Percentiles rank a stretch among this genome's conserved stretches.
Conservation (phyloP, 148 eudicot species). For the Polygonum maritimum region DNA sequence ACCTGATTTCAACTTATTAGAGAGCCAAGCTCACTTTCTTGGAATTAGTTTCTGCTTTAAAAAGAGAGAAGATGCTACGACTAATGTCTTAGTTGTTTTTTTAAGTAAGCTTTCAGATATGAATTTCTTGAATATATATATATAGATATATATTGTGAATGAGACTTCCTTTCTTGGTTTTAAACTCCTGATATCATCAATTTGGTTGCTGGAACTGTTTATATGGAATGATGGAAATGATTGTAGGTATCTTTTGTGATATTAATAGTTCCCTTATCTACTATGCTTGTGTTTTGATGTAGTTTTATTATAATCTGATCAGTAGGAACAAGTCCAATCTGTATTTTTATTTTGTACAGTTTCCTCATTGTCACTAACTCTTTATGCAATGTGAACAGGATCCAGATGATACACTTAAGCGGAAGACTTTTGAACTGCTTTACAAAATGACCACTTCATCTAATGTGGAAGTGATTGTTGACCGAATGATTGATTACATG, state of each 20-base stretch:
- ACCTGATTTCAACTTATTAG: neutral
- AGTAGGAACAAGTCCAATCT: neutral
- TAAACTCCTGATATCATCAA: neutral
- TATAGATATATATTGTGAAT: neutral
- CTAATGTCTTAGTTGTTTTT: neutral
- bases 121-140: too few relatives aligned
- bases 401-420: constrained; percentile 95
- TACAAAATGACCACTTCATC: constrained; percentile 95
- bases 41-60: neutral
- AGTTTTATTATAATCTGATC: neutral
- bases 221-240: neutral
- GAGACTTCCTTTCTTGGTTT: neutral
- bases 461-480: constrained; percentile 95
- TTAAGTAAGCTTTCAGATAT: neutral
- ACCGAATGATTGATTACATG: constrained; percentile 95
- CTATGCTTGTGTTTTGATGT: neutral
- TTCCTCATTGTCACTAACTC: neutral
- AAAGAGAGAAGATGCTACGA: neutral
- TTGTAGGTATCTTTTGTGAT: neutral
- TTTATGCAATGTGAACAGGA: constrained; percentile 41
- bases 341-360: neutral
- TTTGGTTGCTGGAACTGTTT: neutral
- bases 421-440: constrained; percentile 92
- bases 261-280: neutral
- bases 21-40: neutral